phyloP scores from a whole-genome alignment of 2,329 filamentous ascomycete genomes.

The Monilinia polystroma region DNA sequence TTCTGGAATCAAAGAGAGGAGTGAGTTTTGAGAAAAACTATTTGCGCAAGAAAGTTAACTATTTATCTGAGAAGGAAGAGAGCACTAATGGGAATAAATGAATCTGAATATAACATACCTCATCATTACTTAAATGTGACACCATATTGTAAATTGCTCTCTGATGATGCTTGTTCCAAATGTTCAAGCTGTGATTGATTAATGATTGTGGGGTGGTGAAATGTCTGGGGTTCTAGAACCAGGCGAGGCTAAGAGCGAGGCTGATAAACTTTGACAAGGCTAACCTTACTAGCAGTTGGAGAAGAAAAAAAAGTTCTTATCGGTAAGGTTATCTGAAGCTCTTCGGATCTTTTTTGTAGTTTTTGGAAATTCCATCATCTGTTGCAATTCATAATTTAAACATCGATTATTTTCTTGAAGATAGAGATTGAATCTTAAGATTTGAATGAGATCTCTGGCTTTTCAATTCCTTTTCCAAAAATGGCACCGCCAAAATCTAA shows the following conservation, averaged over 20 bases:
- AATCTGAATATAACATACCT: slow-evolving; percentile 45
- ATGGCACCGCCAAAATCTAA: slow-evolving; percentile 39
- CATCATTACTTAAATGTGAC: slow-evolving; percentile 59
- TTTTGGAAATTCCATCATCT: neutral
- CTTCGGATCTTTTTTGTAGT: neutral
- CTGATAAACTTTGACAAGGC: slow-evolving; percentile 14
- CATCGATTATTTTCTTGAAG: neutral
- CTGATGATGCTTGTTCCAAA: slow-evolving; percentile 21
- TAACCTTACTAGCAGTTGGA: neutral
- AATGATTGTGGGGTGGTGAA: slow-evolving; percentile 27
- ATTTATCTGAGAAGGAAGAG: neutral
- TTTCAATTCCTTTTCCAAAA: slow-evolving; percentile 5
- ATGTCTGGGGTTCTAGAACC: slow-evolving; percentile 22
- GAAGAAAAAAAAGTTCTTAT: slow-evolving; percentile 21
- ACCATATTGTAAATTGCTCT: slow-evolving; percentile 33
- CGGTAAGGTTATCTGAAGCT: neutral
- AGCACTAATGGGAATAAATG: neutral
- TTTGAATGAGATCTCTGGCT: neutral
- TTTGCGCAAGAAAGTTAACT: slow-evolving; percentile 19
- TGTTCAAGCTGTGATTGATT: slow-evolving; percentile 2
- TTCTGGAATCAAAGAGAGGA: slow-evolving; percentile 17
- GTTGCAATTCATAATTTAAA: neutral
- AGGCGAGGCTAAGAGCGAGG: slow-evolving; percentile 12
- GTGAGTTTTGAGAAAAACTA: slow-evolving; percentile 62
- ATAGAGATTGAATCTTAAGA: neutral